Evolutionary conservation across 768 basidiomycete species (phyloP), one percentile per base, ranked within the genome.

Genomic region (Rubroboletus satanas): DNA sequence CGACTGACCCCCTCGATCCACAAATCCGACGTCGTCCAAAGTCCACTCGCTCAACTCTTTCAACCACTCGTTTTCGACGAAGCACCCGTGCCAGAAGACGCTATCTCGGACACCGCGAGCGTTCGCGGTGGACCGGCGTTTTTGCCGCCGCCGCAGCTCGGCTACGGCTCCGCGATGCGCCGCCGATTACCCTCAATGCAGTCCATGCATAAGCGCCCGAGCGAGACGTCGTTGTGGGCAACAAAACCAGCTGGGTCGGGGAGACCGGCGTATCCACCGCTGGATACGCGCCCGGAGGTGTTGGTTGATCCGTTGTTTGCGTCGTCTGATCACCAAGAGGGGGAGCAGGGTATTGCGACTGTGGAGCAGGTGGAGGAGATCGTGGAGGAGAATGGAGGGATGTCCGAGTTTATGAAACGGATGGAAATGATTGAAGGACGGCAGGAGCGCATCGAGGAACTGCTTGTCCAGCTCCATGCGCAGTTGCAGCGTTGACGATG

Each of bases 1-100:
- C 60, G 70, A 15, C 14, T 62, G 26, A 50, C 52, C 23, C 49
- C 69, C 6, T 68, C 65, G 26, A 38, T 49, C 26, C 57, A 58
- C 32, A 66, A 46, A 50, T 32, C 46, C 6, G 71, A 71, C 28
- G 46, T 64, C 10, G 60, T 69, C 2, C 77, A 78, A 17, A 75
- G 70, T 46, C 89, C 90, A 15, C 76, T 92, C 4, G 87, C 87
- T 2, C 87, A 89, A 65, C 74, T 89, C 14, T 92, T 81, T 66
- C 85, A 85, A 52, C 87, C 88, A 12, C 58, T 90, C 18, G 50
- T 83, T 7, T 71, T 87, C 15, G 81, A 84, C 48, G 80, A 82
- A 2, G 70, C 18, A 11, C 44, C 75, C 18, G 70, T 73, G 8
- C 63, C 65, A 2, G 65, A 71, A 42, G 74, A 75, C 52, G 71